Percentiles rank a stretch among this genome's conserved stretches.
Evolutionary conservation across 371 early-diverging fungal species (phyloP).

Genomic region (Lichtheimia hyalospora): DNA sequence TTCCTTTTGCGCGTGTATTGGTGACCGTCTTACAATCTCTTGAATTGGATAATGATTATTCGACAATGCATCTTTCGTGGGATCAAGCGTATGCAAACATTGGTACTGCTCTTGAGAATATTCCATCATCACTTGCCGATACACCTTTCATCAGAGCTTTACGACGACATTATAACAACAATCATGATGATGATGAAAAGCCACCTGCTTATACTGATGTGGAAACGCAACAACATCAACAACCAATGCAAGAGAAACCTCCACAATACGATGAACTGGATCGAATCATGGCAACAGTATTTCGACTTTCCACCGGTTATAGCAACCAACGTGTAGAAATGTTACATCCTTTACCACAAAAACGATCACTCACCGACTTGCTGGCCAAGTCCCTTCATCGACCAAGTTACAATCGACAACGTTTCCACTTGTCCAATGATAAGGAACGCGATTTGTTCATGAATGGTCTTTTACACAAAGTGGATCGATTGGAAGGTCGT

Average conservation of each 20-base stretch:
- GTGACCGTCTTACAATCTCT: neutral
- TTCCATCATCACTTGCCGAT: neutral
- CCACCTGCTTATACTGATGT: slow-evolving; percentile 3
- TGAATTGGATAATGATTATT: neutral
- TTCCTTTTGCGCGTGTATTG: neutral
- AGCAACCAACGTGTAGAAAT: slow-evolving; percentile 8
- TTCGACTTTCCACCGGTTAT: neutral
- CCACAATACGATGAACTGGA: slow-evolving; percentile 4
- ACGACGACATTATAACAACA: neutral
- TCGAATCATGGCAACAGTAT: neutral
- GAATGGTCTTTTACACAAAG: slow-evolving; percentile 24
- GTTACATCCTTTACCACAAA: neutral
- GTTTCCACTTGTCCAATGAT: slow-evolving; percentile 16
- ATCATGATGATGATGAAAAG: neutral
- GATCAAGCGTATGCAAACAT: neutral
- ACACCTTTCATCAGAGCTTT: neutral
- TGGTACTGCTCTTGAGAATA: neutral
- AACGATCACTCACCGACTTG: slow-evolving; percentile 28
- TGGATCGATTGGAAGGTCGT: slow-evolving; percentile 28
- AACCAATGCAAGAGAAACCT: neutral
- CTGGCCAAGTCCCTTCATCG: slow-evolving; percentile 47
- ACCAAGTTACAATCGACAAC: slow-evolving; percentile 25
- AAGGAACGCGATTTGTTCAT: slow-evolving; percentile 30
- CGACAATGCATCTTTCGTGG: neutral
- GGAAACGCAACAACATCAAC: neutral